Base-by-base conservation (phyloP, 2,329 filamentous ascomycete genomes). In the Penicillium nordicum region DNA sequence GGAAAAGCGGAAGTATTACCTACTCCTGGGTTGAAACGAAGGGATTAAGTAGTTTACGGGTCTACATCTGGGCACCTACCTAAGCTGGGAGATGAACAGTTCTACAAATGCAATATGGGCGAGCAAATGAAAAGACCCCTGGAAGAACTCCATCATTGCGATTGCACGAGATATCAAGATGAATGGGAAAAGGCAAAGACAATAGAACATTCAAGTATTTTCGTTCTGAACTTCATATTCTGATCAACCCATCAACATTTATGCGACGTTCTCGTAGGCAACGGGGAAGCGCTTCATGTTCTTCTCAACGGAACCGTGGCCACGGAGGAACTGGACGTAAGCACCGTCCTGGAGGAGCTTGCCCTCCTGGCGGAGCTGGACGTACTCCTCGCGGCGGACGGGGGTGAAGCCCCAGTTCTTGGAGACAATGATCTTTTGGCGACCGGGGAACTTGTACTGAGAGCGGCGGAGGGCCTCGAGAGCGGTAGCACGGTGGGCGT, bases 321-420 rank as follows among this genome's bases (percentile, higher is more conserved):
- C 96, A 82, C 85, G 85, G 73, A 97, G 87, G 89, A 99, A 99
- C 85, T 99, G 92, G 72, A 99, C 94, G 83, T 99, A 99, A 73
- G 94, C 94, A 87, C 94, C 94, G 74, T 99, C 94, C 72, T 95
- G 89, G 85, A 93, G 90, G 82, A 99, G 88, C 77, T 87, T 88
- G 77, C 94, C 94, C 74, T 88, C 89, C 77, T 91, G 85, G 87
- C 96, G 95, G 84, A 93, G 90, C 80, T 92, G 86, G 77, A 96
- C 84, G 84, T 97, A 99, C 80, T 99, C 94, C 72, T 97, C 94
- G 73, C 94, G 92, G 75, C 91, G 89, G 74, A 99, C 90, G 77
- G 92, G 92, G 64, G 94, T 99, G 90, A 99, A 99, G 72, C 94
- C 94, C 94, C 94, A 99, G 88, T 99, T 99, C 92, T 97, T 99